phyloP scores from a whole-genome alignment of 2,329 filamentous ascomycete genomes.

The Cladorrhinum sp. region DNA sequence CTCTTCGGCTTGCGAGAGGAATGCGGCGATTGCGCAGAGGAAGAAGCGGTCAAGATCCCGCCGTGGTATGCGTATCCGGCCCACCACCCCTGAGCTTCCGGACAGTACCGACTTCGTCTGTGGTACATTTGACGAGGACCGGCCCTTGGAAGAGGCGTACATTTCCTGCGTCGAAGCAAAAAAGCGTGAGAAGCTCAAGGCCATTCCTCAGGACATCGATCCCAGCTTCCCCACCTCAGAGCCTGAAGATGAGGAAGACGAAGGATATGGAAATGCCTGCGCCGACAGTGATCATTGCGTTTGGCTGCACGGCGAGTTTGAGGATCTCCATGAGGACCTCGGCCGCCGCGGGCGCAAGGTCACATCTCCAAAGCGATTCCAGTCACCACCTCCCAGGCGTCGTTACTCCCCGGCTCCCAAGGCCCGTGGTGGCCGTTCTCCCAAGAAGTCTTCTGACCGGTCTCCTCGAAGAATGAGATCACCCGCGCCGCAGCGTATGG shows the following conservation, averaged over 20 bases:
- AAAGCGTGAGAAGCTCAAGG: conserved; percentile 74
- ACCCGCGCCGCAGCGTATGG: conserved; percentile 60
- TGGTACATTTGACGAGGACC: conserved; percentile 92
- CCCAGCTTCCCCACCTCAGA: conserved; percentile 96
- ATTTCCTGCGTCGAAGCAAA: conserved; percentile 78
- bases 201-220: conserved; percentile 94
- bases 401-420: conserved; percentile 52
- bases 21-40: conserved; percentile 33
- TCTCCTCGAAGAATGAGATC: conserved; percentile 71
- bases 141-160: conserved; percentile 90
- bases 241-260: conserved; percentile 78
- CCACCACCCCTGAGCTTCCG: conserved; percentile 76
- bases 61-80: conserved; percentile 54
- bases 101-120: conserved; percentile 99
- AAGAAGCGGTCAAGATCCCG: conserved; percentile 31
- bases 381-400: conserved; percentile 51
- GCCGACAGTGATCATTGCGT: conserved; percentile 66
- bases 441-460: conserved; percentile 58
- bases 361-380: conserved; percentile 60
- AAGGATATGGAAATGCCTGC: conserved; percentile 55
- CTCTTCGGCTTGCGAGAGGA: conserved; percentile 51
- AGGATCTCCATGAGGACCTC: conserved; percentile 60
- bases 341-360: conserved; percentile 47
- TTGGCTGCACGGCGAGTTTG: conserved; percentile 70
- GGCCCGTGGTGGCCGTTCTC: conserved; percentile 51